Conservation (phyloP, 306 rosid genomes). For the Quercus alba region DNA sequence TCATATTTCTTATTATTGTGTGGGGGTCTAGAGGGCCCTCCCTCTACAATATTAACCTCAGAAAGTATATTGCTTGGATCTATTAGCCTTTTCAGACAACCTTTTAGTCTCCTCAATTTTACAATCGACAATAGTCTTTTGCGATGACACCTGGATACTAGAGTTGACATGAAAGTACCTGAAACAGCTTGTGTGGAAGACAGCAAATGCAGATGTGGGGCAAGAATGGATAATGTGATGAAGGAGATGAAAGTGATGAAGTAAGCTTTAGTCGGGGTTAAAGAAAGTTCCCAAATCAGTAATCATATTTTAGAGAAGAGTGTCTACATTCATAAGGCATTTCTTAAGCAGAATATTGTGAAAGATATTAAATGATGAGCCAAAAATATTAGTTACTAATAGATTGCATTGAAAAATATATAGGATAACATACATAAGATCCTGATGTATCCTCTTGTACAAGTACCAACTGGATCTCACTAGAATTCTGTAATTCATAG, state of each 20-base stretch:
- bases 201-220: not conserved
- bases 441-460: not conserved
- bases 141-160: no score
- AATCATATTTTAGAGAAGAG: not conserved
- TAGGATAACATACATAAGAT: not conserved
- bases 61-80: no score
- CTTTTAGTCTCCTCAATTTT: no score
- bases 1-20: no score
- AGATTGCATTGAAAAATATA: not conserved
- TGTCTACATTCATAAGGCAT: not conserved
- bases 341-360: not conserved
- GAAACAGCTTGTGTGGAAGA: no score
- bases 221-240: not conserved
- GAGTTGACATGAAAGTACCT: no score
- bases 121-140: no score
- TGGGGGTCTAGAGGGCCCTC: no score
- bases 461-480: constrained; percentile 11
- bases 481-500: constrained; percentile 1
- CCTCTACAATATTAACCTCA: no score
- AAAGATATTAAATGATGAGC: not conserved
- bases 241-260: not conserved
- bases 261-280: not conserved
- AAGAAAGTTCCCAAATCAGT: not conserved
- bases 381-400: not conserved
- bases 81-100: no score